A percentile compares a stretch with the other conserved stretches of the same genome.
Conservation (phyloP, 495 filamentous ascomycete genomes). For the Tricharina praecox region DNA sequence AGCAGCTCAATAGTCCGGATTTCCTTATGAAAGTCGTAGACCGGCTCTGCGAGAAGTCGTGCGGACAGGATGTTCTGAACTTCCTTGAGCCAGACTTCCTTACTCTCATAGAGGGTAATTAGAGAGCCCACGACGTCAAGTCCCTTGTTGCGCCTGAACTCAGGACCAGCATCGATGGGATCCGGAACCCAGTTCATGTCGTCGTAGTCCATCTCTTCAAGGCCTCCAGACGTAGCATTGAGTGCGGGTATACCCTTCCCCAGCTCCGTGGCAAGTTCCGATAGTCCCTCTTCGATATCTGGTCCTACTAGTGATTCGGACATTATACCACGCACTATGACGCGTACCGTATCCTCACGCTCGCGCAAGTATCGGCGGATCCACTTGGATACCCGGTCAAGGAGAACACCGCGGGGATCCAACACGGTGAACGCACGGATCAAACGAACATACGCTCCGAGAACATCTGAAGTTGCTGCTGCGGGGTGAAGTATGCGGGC, state of each 20-base stretch:
- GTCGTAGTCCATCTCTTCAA: slow-evolving; percentile 63
- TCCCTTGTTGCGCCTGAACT: slow-evolving; percentile 74
- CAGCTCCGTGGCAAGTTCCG: slow-evolving; percentile 62
- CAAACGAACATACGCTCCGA: slow-evolving; percentile 79
- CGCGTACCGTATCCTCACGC: slow-evolving; percentile 81
- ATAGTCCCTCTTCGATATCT: slow-evolving; percentile 33
- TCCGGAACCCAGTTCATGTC: slow-evolving; percentile 86
- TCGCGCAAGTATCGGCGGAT: slow-evolving; percentile 77
- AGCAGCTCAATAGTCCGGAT: slow-evolving; percentile 67
- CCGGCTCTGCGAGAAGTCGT: slow-evolving; percentile 53
- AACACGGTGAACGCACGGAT: slow-evolving; percentile 79
- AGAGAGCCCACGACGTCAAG: slow-evolving; percentile 85
- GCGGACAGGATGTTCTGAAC: slow-evolving; percentile 72
- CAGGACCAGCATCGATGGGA: slow-evolving; percentile 79
- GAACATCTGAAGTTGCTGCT: slow-evolving; percentile 71
- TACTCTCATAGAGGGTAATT: slow-evolving; percentile 68
- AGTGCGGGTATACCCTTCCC: slow-evolving; percentile 34
- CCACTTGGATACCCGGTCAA: slow-evolving; percentile 67
- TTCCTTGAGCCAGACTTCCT: slow-evolving; percentile 84
- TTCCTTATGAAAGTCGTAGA: slow-evolving; percentile 26
- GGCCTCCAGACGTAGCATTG: slow-evolving; percentile 12
- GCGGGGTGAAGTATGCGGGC: slow-evolving; percentile 72
- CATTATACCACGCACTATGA: slow-evolving; percentile 72
- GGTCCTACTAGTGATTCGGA: slow-evolving; percentile 36
- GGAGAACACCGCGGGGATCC: slow-evolving; percentile 76